Evolutionary conservation across 2,329 filamentous ascomycete genomes (phyloP), one percentile per base, ranked within the genome.

Genomic region (Diatrype stigma): DNA sequence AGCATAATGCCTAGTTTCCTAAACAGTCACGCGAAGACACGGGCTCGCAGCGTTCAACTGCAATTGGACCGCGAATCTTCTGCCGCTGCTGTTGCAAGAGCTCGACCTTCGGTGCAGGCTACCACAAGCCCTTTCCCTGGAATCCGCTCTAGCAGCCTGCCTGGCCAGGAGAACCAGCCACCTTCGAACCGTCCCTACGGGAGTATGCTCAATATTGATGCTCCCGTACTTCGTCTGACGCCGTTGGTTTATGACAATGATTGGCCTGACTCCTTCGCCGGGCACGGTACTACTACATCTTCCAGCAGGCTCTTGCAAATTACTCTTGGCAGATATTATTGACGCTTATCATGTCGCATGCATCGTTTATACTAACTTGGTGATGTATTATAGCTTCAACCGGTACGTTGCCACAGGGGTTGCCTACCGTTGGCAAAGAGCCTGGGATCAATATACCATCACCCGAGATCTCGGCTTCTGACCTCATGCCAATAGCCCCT

Each of bases 141-240:
- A 16, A 52, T 56, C 11, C 63, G 68, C 51, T 67, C 66, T 50
- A 67, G 67, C 60, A 74, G 68, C 50, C 56, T 70, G 28, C 57
- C 66, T 12, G 51, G 63, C 26, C 52, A 60, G 53, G 68, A 73
- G 54, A 69, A 72, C 42, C 59, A 69, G 64, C 56, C 56, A 64
- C 60, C 61, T 42, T 52, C 60, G 23, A 59, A 67, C 50, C 63
- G 61, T 37, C 69, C 70, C 42, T 79, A 74, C 56, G 72, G 75
- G 52, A 82, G 78, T 63, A 78, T 82, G 79, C 68, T 81, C 19
- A 73, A 78, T 44, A 67, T 81, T 17, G 77, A 78, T 42, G 70
- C 72, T 26, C 71, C 74, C 2, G 76, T 77, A 12, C 67, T 80
- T 22, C 69, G 66, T 7, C 68, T 71, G 55, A 70, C 70, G 47